These are phyloP conservation scores for Plenodomus tracheiphilus DNA, from an alignment of 2,329 filamentous ascomycete genomes.

Conservation along the genomic window DNA sequence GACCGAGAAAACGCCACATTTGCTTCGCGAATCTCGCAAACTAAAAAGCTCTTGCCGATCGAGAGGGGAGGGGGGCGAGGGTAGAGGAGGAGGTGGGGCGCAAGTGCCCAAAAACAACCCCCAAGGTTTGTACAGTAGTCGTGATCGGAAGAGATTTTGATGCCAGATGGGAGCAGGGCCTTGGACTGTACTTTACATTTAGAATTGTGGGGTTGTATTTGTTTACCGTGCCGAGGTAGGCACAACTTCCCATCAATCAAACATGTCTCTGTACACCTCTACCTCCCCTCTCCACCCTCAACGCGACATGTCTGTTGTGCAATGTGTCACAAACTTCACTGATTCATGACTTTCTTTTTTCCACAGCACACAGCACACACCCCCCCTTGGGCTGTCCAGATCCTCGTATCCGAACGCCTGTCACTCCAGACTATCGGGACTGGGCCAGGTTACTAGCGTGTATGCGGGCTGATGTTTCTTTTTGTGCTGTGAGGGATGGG, in stretches of 20 bases:
- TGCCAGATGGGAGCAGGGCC: background rate
- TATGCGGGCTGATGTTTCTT: slow-evolving; percentile 9
- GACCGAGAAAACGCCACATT: background rate
- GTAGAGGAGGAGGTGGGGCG: background rate
- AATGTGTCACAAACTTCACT: slow-evolving; percentile 11
- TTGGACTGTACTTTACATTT: background rate
- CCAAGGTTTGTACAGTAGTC: no score
- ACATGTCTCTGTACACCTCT: background rate
- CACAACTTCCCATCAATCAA: no score
- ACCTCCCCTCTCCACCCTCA: background rate
- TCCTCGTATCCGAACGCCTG: slow-evolving; percentile 13
- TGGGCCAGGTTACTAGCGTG: slow-evolving; percentile 8
- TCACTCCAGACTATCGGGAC: slow-evolving; percentile 19
- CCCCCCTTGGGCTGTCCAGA: no score
- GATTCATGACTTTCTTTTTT: no score
- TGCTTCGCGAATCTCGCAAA: slow-evolving; percentile 8
- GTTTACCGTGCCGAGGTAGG: background rate
- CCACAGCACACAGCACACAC: no score
- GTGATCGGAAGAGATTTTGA: no score
- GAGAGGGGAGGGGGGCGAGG: background rate
- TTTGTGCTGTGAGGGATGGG: background rate
- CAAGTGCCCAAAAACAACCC: no score
- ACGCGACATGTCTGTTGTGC: slow-evolving; percentile 12
- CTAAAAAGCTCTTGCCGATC: background rate
- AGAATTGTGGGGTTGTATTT: no score